Conservation (phyloP, 495 filamentous ascomycete species). For the Geoglossum glabrum region DNA sequence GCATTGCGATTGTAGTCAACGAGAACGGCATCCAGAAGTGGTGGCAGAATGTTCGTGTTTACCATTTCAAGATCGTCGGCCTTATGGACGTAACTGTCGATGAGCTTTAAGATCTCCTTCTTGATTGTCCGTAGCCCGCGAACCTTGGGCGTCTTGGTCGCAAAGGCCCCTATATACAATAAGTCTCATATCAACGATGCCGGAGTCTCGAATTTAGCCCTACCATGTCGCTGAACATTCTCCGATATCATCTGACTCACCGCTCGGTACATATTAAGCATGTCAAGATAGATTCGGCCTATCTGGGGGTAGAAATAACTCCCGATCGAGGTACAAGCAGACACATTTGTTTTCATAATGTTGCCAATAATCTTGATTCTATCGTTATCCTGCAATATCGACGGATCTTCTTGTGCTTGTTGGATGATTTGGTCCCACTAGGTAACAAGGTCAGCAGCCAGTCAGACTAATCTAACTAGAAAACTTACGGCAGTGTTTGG, state of each 20-base stretch:
- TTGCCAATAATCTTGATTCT: constrained; percentile 97
- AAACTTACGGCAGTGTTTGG: constrained; percentile 56
- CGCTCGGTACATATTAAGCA: constrained; percentile 96
- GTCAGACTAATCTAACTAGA: not conserved
- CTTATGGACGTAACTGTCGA: constrained; percentile 94
- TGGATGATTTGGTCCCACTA: constrained; percentile 84
- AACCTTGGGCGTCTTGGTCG: constrained; percentile 94
- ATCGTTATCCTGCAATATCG: constrained; percentile 69
- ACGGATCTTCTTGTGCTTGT: constrained; percentile 59
- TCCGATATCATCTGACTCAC: constrained; percentile 92
- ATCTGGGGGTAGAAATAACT: constrained; percentile 99
- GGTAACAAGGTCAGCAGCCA: not conserved
- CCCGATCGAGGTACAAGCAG: constrained; percentile 86
- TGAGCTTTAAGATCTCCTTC: constrained; percentile 96
- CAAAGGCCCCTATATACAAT: constrained; percentile 46
- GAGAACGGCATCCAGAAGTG: constrained; percentile 84
- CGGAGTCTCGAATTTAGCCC: constrained; percentile 9
- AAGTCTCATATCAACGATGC: constrained; percentile 3
- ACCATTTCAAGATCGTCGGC: constrained; percentile 91
- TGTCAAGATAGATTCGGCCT: constrained; percentile 91
- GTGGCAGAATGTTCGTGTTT: constrained; percentile 80
- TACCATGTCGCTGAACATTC: constrained; percentile 71
- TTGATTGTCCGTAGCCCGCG: constrained; percentile 93
- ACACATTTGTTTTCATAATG: constrained; percentile 99
- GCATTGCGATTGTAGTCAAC: constrained; percentile 96